Conservation (phyloP, 176 grass and related monocot species). For the Hyparrhenia diplandra region DNA sequence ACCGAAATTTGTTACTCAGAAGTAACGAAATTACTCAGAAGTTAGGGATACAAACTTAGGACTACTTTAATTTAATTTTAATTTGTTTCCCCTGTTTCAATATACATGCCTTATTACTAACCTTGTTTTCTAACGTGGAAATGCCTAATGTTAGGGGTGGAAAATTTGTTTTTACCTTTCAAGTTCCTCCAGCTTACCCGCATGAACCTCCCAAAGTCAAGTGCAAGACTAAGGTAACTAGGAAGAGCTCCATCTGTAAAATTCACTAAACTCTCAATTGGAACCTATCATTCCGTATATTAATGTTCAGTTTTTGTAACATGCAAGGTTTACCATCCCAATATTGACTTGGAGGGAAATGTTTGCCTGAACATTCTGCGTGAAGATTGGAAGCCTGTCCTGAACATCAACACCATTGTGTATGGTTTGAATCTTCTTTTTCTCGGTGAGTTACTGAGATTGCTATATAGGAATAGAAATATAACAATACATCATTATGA, state of each 20-base stretch:
- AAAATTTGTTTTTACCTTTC: constrained; percentile 68
- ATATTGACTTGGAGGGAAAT: constrained; percentile 80
- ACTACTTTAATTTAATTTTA: neutral
- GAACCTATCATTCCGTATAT: neutral
- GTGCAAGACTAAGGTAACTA: constrained; percentile 74
- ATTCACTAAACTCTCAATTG: neutral
- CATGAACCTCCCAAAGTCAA: constrained; percentile 79
- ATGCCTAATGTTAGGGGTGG: constrained; percentile 34
- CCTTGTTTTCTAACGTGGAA: neutral
- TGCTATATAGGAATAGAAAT: neutral
- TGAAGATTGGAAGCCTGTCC: constrained; percentile 79
- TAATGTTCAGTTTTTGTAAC: neutral
- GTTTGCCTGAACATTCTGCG: constrained; percentile 72
- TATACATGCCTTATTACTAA: neutral
- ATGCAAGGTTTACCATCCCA: constrained; percentile 69
- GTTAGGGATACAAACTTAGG: no score
- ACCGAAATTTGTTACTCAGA: no score
- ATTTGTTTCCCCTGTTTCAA: neutral
- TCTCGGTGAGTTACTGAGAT: constrained; percentile 30
- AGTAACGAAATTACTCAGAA: no score
- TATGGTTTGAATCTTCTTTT: constrained; percentile 76
- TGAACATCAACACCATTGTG: constrained; percentile 68
- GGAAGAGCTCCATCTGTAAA: neutral
- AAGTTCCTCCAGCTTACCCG: constrained; percentile 66
- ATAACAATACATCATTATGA: neutral